A percentile compares a stretch with the other conserved stretches of the same genome.
Evolutionary conservation across 169 alveolate species (phyloP).

Genomic region (Plasmodium knowlesi): DNA sequence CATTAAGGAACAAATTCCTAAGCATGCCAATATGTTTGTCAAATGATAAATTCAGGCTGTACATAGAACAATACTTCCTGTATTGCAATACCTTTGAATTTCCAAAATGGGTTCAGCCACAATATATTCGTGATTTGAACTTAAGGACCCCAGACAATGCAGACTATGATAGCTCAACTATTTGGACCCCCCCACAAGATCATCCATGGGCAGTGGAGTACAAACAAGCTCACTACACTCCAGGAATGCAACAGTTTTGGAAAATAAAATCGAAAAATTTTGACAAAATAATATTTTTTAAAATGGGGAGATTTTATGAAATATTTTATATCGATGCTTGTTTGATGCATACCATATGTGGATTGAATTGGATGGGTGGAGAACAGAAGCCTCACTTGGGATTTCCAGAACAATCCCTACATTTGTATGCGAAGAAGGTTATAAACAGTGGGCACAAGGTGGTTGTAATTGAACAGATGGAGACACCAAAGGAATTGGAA

Average conservation of each 20-base stretch:
- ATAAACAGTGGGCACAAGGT: slow-evolving; percentile 95
- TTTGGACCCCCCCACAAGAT: slow-evolving; percentile 93
- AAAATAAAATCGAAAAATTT: slow-evolving; percentile 93
- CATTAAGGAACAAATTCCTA: slow-evolving; percentile 23
- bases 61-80: slow-evolving; percentile 81
- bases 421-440: slow-evolving; percentile 92
- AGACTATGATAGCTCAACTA: slow-evolving; percentile 93
- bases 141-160: slow-evolving; percentile 91
- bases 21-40: slow-evolving; percentile 39
- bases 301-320: slow-evolving; percentile 97
- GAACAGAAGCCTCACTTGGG: slow-evolving; percentile 98
- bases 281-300: slow-evolving; percentile 97
- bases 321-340: slow-evolving; percentile 96
- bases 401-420: slow-evolving; percentile 98
- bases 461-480: slow-evolving; percentile 99
- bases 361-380: slow-evolving; percentile 98
- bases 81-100: slow-evolving; percentile 81
- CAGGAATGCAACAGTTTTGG: slow-evolving; percentile 99
- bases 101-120: slow-evolving; percentile 86
- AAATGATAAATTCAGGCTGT: slow-evolving; percentile 75
- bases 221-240: slow-evolving; percentile 92
- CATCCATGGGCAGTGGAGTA: slow-evolving; percentile 88
- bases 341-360: slow-evolving; percentile 93
- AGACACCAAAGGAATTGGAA: slow-evolving; percentile 96
- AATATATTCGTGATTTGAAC: slow-evolving; percentile 89